Evolutionary conservation across 106 monocot species (phyloP).

Genomic region (Dactylorhiza incarnata): DNA sequence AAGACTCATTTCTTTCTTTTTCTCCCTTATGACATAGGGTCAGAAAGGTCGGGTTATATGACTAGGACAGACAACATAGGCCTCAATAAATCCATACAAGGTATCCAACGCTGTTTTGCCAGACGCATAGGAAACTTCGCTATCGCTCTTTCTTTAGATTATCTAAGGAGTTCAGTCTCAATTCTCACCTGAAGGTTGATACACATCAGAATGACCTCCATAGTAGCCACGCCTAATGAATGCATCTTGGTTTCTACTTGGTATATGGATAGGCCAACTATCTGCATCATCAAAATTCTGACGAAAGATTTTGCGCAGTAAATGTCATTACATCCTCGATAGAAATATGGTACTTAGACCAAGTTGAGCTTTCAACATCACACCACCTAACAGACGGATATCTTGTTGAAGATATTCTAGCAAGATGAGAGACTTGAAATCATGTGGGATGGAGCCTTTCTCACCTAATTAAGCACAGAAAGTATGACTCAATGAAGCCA

Average conservation of each 20-base stretch:
- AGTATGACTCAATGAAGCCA: no score
- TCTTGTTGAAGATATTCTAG: neutral
- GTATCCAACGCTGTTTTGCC: slow-evolving; percentile 2
- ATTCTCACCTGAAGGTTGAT: slow-evolving; percentile 9
- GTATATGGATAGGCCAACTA: slow-evolving; percentile 5
- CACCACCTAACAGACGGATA: slow-evolving; percentile 6
- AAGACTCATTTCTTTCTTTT: neutral
- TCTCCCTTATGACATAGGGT: neutral
- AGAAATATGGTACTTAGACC: no score
- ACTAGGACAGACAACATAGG: slow-evolving; percentile 10
- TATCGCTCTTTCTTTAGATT: slow-evolving; percentile 4
- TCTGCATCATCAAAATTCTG: neutral
- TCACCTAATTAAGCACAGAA: no score
- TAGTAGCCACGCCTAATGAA: slow-evolving; percentile 7
- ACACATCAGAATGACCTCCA: slow-evolving; percentile 12
- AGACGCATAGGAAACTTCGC: slow-evolving; percentile 8
- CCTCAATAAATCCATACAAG: slow-evolving; percentile 16
- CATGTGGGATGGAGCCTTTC: no score
- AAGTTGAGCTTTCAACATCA: neutral
- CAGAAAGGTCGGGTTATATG: neutral
- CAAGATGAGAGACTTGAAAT: no score
- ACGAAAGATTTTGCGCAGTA: neutral
- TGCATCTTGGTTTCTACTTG: neutral
- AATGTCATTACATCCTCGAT: neutral
- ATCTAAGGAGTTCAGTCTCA: slow-evolving; percentile 9